Evolutionary conservation across 2,329 filamentous ascomycete genomes (phyloP).

Genomic region (Fusarium annulatum): DNA sequence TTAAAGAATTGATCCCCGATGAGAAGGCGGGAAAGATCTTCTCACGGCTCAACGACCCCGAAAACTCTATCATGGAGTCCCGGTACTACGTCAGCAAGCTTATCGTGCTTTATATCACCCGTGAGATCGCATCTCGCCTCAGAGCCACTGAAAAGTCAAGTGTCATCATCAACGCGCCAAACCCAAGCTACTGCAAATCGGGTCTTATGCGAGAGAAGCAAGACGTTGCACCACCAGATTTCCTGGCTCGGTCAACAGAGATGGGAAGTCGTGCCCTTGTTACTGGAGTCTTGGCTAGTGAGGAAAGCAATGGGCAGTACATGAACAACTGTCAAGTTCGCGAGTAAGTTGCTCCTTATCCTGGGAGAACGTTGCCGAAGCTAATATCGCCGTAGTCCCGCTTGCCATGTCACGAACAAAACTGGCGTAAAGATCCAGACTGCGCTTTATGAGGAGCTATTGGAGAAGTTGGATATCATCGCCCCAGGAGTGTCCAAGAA

Average conservation of each 20-base stretch:
- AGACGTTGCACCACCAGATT: not conserved
- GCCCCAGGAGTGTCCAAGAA: conserved; percentile 13
- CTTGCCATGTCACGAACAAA: conserved; percentile 47
- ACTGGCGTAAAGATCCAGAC: conserved; percentile 46
- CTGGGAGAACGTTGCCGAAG: rapidly evolving
- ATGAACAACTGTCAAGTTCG: conserved; percentile 48
- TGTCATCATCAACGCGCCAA: conserved; percentile 53
- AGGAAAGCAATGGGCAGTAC: conserved; percentile 50
- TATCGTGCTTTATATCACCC: conserved; percentile 46
- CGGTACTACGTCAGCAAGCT: conserved; percentile 51
- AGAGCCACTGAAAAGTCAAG: not conserved
- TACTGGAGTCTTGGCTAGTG: conserved; percentile 44
- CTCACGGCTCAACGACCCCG: conserved; percentile 45
- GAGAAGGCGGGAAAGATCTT: conserved; percentile 37
- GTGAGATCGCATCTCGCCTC: conserved; percentile 44
- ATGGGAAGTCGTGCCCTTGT: conserved; percentile 54
- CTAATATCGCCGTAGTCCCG: conserved; percentile 18
- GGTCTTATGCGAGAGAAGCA: conserved; percentile 37
- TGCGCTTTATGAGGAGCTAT: conserved; percentile 49
- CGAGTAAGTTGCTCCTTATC: conserved; percentile 14
- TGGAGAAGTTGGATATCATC: conserved; percentile 47
- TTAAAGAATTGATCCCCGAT: conserved; percentile 37
- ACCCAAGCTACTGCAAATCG: conserved; percentile 56
- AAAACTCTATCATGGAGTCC: conserved; percentile 41
- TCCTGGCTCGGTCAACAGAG: conserved; percentile 58